These are phyloP conservation scores for Kwoniella europaea DNA, from an alignment of 768 basidiomycete genomes.

Conservation along the genomic window DNA sequence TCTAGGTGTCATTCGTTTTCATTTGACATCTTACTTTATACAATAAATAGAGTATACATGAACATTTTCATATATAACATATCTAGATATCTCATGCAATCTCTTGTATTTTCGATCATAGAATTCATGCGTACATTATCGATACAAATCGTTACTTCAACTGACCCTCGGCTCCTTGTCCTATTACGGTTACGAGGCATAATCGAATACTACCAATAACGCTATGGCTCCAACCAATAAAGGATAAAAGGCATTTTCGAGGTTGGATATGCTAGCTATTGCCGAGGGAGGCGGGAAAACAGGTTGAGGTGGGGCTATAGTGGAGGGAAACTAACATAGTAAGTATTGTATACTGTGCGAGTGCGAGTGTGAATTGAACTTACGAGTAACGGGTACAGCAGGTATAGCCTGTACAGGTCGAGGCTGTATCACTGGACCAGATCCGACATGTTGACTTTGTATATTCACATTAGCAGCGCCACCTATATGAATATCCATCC, in stretches of 20 bases:
- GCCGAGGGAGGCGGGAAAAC: constrained; percentile 8
- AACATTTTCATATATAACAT: too few species aligned
- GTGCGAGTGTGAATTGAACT: neutral
- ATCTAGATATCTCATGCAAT: too few species aligned
- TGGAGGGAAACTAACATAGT: neutral
- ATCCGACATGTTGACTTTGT: constrained; percentile 16
- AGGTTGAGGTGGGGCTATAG: constrained; percentile 14
- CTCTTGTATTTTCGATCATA: too few species aligned
- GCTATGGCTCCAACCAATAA: constrained; percentile 55
- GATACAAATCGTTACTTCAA: too few species aligned
- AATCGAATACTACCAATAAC: constrained; percentile 56
- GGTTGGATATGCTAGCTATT: constrained; percentile 36
- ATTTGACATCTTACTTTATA: too few species aligned
- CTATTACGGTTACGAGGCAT: constrained; percentile 38
- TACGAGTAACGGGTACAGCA: neutral
- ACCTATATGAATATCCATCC: neutral
- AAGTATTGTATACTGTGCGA: neutral
- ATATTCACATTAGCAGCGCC: neutral
- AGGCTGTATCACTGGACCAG: neutral
- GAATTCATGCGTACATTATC: too few species aligned
- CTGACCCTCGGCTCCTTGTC: neutral
- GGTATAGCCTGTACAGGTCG: constrained; percentile 16
- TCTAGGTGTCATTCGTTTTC: too few species aligned
- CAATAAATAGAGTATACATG: too few species aligned
- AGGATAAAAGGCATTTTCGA: constrained; percentile 56